phyloP scores from a whole-genome alignment of 2,329 filamentous ascomycete genomes.

The Talaromyces sp. region DNA sequence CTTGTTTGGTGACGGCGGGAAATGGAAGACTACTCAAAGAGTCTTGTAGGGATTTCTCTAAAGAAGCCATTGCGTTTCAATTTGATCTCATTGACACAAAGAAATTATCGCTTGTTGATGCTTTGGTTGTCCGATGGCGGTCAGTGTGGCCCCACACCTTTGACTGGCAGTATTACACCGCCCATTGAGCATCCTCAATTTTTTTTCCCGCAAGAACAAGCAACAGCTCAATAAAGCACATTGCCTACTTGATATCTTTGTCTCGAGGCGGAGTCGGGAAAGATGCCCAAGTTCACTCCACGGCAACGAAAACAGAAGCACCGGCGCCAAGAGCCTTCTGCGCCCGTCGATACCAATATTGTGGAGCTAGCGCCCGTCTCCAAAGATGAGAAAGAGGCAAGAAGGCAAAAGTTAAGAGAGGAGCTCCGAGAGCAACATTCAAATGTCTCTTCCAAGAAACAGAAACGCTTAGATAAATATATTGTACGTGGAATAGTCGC shows the following conservation, averaged over 20 bases:
- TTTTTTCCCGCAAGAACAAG: constrained; percentile 21
- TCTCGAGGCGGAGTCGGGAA: constrained; percentile 18
- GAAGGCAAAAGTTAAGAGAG: constrained; percentile 55
- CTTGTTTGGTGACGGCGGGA: constrained; percentile 65
- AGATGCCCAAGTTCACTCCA: constrained; percentile 55
- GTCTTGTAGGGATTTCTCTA: constrained; percentile 43
- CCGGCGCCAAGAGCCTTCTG: constrained; percentile 34
- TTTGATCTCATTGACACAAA: not conserved
- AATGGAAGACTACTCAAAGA: constrained; percentile 57
- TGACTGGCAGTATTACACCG: constrained; percentile 22
- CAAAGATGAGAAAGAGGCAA: constrained; percentile 57
- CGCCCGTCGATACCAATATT: constrained; percentile 51
- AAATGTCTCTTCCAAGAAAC: constrained; percentile 65
- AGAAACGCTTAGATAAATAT: constrained; percentile 70
- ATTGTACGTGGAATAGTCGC: constrained; percentile 50
- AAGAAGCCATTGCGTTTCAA: constrained; percentile 29
- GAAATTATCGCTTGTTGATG: constrained; percentile 12
- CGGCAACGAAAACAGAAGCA: constrained; percentile 62
- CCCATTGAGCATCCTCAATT: constrained; percentile 16
- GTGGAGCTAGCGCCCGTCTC: constrained; percentile 47
- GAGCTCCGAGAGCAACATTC: constrained; percentile 58
- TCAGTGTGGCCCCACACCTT: constrained; percentile 17
- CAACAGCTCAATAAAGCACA: constrained; percentile 4
- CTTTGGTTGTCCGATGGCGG: constrained; percentile 11
- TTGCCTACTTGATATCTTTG: constrained; percentile 15